Base-by-base conservation (phyloP, 1,284 basidiomycete genomes). In the Microbotryum intermedium region DNA sequence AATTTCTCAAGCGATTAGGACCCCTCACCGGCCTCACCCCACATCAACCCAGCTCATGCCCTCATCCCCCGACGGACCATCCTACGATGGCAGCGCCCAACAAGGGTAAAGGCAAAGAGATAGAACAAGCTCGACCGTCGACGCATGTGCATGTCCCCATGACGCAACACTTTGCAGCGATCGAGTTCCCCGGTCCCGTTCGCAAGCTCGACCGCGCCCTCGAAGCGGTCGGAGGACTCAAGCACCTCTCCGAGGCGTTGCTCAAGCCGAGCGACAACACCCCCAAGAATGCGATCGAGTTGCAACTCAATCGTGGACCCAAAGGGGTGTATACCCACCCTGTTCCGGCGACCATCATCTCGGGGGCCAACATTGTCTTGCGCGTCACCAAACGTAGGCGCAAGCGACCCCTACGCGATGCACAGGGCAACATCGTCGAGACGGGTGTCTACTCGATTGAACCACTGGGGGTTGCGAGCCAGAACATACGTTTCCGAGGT, bases 161-260 rank as follows among this genome's bases (percentile, higher is more conserved):
- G 34, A 39, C 1, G 13, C 34, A 39, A 39, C 30, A 42, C 10
- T 42, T 84, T 74, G 88, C 86, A 70, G 85, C 88, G 4, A 78
- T 95, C 66, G 91, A 95, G 75, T 93, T 90, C 75, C 91, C 90
- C 8, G 90, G 90, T 57, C 89, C 89, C 66, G 84, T 95, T 54
- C 65, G 72, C 1, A 88, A 89, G 34, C 79, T 86, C 6, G 78
- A 81, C 0, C 70, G 77, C 11, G 88, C 86, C 0, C 74, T 91
- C 43, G 75, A 78, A 52, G 81, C 80, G 46, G 76, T 93, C 10
- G 86, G 88, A 5, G 85, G 85, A 0, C 83, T 85, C 67, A 69
- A 77, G 10, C 79, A 79, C 56, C 77, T 94, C n/a, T 83, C 90
- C 61, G 79, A 77, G 58, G 85, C 84, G 42, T 89, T 94, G 76